Evolutionary conservation across 441 rosid genomes (phyloP).

Genomic region (Populus hybrid): DNA sequence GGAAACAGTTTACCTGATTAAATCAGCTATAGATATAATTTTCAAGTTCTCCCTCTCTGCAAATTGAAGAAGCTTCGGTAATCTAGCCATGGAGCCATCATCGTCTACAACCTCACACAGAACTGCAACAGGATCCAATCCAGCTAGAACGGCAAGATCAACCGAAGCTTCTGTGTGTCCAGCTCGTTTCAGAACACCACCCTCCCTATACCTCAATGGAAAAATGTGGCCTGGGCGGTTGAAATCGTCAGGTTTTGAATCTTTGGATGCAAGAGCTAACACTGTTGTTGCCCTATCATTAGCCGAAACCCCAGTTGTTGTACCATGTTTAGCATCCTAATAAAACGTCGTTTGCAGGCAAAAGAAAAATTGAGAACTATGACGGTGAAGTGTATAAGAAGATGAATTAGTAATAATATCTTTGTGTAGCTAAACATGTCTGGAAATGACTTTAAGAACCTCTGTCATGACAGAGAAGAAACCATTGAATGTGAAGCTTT

Average conservation of each 20-base stretch:
- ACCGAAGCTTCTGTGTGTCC: constrained; percentile 99
- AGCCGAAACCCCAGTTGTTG: constrained; percentile 95
- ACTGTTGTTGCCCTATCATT: constrained; percentile 82
- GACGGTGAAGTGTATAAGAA: neutral
- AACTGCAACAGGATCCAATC: constrained; percentile 73
- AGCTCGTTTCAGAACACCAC: constrained; percentile 94
- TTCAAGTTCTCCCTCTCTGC: constrained; percentile 65
- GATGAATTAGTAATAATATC: neutral
- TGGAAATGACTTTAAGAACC: too few species aligned
- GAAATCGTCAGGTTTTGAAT: constrained; percentile 86
- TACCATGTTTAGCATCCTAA: constrained; percentile 92
- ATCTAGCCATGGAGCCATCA: constrained; percentile 84
- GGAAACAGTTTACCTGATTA: constrained; percentile 52
- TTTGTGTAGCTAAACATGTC: neutral
- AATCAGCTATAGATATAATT: constrained; percentile 83
- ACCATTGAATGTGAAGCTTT: neutral
- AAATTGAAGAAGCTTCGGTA: constrained; percentile 71
- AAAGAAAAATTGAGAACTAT: constrained; percentile 10
- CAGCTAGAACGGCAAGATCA: constrained; percentile 88
- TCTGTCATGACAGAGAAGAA: too few species aligned
- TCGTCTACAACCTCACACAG: constrained; percentile 79
- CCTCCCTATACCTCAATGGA: constrained; percentile 54
- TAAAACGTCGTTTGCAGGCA: constrained; percentile 12
- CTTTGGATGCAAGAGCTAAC: constrained; percentile 69
- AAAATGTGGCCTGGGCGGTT: constrained; percentile 63